Conservation (phyloP, 192 early-diverging fungal species). For the Umbelopsis sp. region DNA sequence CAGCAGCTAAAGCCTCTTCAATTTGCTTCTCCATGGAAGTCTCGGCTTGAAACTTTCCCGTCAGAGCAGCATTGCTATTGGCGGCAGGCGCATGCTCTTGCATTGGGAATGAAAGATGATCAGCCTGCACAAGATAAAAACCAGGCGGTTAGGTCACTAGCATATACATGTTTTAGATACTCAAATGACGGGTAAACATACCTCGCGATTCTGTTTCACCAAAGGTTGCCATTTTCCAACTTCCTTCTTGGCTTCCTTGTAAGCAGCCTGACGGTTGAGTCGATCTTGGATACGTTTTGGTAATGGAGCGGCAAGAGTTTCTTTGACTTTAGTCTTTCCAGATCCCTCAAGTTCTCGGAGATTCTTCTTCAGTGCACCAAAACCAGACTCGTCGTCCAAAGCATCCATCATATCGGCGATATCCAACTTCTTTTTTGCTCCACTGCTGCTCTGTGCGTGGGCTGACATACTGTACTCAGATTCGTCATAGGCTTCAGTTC, state of each 20-base stretch:
- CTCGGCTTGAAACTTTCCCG: constrained; percentile 64
- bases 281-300: constrained; percentile 84
- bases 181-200: neutral
- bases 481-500: constrained; percentile 73
- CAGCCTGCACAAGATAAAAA: constrained; percentile 45
- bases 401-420: constrained; percentile 74
- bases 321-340: constrained; percentile 35
- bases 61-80: constrained; percentile 59
- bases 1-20: constrained; percentile 64
- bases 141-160: neutral
- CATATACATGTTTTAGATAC: neutral
- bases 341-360: constrained; percentile 59
- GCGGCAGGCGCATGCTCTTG: constrained; percentile 34
- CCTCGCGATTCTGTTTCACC: constrained; percentile 79
- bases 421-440: constrained; percentile 66
- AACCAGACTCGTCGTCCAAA: constrained; percentile 64
- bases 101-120: constrained; percentile 79
- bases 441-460: constrained; percentile 38
- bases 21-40: constrained; percentile 84
- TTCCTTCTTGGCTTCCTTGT: constrained; percentile 78
- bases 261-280: constrained; percentile 85
- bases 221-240: constrained; percentile 84
- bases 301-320: constrained; percentile 73
- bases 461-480: constrained; percentile 70
- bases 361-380: constrained; percentile 68